Evolutionary conservation across 2,329 filamentous ascomycete genomes (phyloP), one percentile per base, ranked within the genome.

Genomic region (Aureobasidium lini): DNA sequence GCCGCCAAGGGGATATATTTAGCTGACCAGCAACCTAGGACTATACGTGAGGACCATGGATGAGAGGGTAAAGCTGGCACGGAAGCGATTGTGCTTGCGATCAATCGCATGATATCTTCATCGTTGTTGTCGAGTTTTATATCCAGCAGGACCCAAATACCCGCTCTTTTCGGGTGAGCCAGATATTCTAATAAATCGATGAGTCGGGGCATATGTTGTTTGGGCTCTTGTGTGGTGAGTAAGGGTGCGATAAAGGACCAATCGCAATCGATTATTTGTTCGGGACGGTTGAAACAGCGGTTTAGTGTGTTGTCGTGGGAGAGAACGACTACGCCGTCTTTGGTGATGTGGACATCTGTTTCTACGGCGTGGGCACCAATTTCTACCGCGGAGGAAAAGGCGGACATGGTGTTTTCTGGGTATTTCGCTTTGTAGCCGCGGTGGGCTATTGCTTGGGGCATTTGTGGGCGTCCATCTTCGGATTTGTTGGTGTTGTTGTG

Each of bases 401-500:
- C 88, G 15, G 79, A 81, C 80, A 96, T 84, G 1, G 89, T 88
- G 74, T 97, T 97, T 73, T 97, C 93, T 0, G 93, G 90, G 65
- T 81, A 89, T 54, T 80, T 79, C 0, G 85, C 84, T 70, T 89
- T 93, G 79, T 86, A 90, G 46, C 89, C 89, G 60, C 89, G 81
- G 75, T 93, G 89, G 1, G 87, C 88, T 63, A 94, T 90, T 59
- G 84, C 81, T 70, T 90, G 87, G 1, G 89, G 89, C 39, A 63
- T 44, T 5, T 47, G 47, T 46, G 61, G 57, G 5, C 58, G 49
- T 1, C 48, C 13, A 8, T 52, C 57, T 53, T 49, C 60, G 56
- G 10, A 29, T 42, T 37, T 52, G 29, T 7, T 16, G 15, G 49
- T 36, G 7, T n/a, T 36, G 7, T n/a, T 5, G 23, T 23, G 23